phyloP scores from a whole-genome alignment of 169 alveolate species.

The Plasmodium inui region DNA sequence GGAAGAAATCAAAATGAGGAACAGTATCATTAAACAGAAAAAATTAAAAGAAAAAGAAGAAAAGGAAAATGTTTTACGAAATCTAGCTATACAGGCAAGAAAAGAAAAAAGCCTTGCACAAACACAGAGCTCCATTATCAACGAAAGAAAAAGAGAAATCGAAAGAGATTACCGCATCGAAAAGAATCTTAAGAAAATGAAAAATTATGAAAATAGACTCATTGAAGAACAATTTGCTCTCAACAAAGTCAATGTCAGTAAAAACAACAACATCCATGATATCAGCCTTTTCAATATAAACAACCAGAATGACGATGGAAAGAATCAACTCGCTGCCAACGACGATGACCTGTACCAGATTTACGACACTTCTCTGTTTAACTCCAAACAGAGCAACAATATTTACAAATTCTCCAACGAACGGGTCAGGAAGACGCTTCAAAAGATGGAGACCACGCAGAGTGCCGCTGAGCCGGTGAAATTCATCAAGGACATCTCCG shows the following conservation, averaged over 20 bases:
- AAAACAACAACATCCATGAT: slow-evolving; percentile 65
- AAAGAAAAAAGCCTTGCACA: slow-evolving; percentile 83
- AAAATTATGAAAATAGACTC: slow-evolving; percentile 72
- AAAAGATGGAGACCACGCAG: slow-evolving; percentile 82
- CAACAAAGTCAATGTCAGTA: slow-evolving; percentile 43
- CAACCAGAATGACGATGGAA: neutral
- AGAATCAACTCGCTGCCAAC: neutral
- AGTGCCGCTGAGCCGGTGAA: slow-evolving; percentile 91
- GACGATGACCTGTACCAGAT: slow-evolving; percentile 66
- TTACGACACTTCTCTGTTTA: slow-evolving; percentile 55
- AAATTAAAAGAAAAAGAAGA: slow-evolving; percentile 92
- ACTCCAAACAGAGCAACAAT: slow-evolving; percentile 21
- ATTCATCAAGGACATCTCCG: slow-evolving; percentile 88
- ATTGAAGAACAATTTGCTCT: slow-evolving; percentile 63
- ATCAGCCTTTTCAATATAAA: slow-evolving; percentile 39
- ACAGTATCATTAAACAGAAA: slow-evolving; percentile 90
- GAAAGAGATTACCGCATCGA: slow-evolving; percentile 86
- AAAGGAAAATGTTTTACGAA: slow-evolving; percentile 92
- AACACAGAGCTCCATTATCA: slow-evolving; percentile 21
- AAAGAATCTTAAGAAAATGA: slow-evolving; percentile 79
- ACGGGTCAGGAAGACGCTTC: slow-evolving; percentile 73
- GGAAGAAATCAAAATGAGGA: slow-evolving; percentile 96
- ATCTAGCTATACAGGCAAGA: slow-evolving; percentile 93
- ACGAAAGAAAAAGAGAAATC: slow-evolving; percentile 86
- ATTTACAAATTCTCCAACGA: slow-evolving; percentile 69